Base-by-base conservation (phyloP, 768 basidiomycete species). In the Macrocybe gigantea region DNA sequence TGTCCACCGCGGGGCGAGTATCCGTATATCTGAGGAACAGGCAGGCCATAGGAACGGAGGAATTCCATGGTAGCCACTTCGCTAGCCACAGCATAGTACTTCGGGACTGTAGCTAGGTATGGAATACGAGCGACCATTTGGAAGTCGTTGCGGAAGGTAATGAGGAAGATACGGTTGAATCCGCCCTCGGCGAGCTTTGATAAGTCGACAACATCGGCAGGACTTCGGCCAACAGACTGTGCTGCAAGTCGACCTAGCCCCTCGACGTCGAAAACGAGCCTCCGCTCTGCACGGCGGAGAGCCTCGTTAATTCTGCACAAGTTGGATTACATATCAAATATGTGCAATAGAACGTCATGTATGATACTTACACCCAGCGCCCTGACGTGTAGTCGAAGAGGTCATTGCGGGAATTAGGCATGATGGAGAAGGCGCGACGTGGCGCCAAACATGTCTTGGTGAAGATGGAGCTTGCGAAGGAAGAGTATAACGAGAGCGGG, bases 131-230 rank as follows among this genome's bases (percentile, higher is more conserved):
- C 72, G 5, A 75, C 59, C 57, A 74, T 60, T 49, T 65, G 57
- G 51, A 64, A 64, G 38, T 53, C 59, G 42, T 60, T 60, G 51
- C 57, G 62, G 55, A 72, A 54, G 49, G 65, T 67, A 50, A 75
- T 65, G 53, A 65, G 59, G 55, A 74, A 73, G 37, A 53, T 64
- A 29, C 67, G 65, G 56, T 72, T 73, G 48, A 64, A 64, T 1
- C 69, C 67, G n/a, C 69, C 70, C 64, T 78, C 77, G 43, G 63
- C 72, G 34, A 78, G 72, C 53, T 77, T 79, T 49, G 1, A 5
- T 0, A 75, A 34, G 51, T 30, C 40, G 56, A 59, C 60, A 58
- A 77, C 49, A 60, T 76, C 70, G 9, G 50, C 52, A 61, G 61
- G 57, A 55, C 53, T 70, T 7, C 63, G 65, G 53, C 49, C 41